Evolutionary conservation across 208 protist species (phyloP).

Genomic region (Trypanosoma cruzi): DNA sequence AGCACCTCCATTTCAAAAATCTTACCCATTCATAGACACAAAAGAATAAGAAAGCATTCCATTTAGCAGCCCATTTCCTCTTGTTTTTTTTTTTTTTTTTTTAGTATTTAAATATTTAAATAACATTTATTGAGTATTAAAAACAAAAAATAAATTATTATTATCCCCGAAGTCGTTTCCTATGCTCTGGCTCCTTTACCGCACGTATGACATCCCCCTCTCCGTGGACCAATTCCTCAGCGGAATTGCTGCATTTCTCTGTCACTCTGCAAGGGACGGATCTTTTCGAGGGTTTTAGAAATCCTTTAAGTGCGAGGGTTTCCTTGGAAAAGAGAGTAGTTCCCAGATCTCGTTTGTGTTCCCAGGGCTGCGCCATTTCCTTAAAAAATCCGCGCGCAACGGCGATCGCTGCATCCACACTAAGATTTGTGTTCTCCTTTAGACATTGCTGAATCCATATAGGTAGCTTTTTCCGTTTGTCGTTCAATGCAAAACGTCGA

Average conservation of each 20-base stretch:
- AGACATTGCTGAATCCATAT: slow-evolving; percentile 92
- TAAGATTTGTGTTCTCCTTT: slow-evolving; percentile 92
- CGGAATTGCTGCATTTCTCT: not conserved
- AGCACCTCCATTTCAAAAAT: slow-evolving; percentile 10
- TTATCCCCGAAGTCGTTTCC: slow-evolving; percentile 35
- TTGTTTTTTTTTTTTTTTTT: not conserved
- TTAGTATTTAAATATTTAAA: not conserved
- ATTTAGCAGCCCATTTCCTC: not conserved
- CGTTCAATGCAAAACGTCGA: slow-evolving; percentile 94
- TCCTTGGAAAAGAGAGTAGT: slow-evolving; percentile 77
- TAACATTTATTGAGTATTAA: slow-evolving; percentile 1
- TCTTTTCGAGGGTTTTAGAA: slow-evolving; percentile 24
- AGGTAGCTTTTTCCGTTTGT: slow-evolving; percentile 95
- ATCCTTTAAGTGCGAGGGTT: slow-evolving; percentile 32
- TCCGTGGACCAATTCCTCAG: slow-evolving; percentile 8
- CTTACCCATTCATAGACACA: slow-evolving; percentile 2
- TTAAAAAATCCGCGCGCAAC: slow-evolving; percentile 93
- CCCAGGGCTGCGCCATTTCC: slow-evolving; percentile 96
- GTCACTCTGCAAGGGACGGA: not conserved
- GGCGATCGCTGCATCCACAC: slow-evolving; percentile 87
- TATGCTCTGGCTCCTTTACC: slow-evolving; percentile 48
- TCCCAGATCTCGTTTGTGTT: slow-evolving; percentile 84
- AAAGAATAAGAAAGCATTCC: slow-evolving; percentile 15
- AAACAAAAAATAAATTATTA: not conserved
- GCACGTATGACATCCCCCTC: slow-evolving; percentile 42